Evolutionary conservation across 257 asterid species (phyloP).

Genomic region (Voacanga thouarsii): DNA sequence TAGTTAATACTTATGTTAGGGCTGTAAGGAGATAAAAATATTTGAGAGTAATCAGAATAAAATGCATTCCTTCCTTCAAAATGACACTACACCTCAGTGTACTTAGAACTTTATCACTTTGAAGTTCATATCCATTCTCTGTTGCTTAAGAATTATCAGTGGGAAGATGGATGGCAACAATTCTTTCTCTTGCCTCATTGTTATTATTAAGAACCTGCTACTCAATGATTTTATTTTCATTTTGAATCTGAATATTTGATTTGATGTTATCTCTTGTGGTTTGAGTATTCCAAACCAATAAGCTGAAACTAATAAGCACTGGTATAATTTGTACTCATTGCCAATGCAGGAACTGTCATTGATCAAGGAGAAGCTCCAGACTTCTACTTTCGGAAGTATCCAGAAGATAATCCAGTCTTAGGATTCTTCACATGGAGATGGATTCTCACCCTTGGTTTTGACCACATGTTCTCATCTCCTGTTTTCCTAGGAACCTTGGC

Average conservation of each 20-base stretch:
- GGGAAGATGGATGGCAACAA: background rate
- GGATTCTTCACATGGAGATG: constrained; percentile 83
- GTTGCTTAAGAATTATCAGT: background rate
- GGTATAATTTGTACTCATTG: background rate
- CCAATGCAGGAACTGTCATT: constrained; percentile 55
- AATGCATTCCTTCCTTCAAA: background rate
- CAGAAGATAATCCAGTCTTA: constrained; percentile 65
- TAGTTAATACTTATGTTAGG: background rate
- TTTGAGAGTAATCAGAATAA: background rate
- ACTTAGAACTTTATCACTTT: background rate
- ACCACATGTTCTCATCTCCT: constrained; percentile 89
- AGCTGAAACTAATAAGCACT: background rate
- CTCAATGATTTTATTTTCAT: background rate
- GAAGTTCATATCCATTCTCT: background rate
- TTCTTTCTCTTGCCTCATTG: background rate
- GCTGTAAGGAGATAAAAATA: background rate
- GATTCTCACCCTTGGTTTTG: constrained; percentile 76
- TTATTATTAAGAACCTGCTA: background rate
- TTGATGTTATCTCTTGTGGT: background rate
- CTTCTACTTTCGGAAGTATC: constrained; percentile 53
- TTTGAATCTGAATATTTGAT: background rate
- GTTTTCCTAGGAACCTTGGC: constrained; percentile 58
- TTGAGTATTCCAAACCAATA: background rate
- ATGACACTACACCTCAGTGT: background rate
- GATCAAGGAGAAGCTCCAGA: constrained; percentile 78